Percentiles rank a stretch among this genome's conserved stretches.
These are phyloP conservation scores for Malbranchea cinnamomea DNA, from an alignment of 2,329 filamentous ascomycete genomes.

Conservation along the genomic window DNA sequence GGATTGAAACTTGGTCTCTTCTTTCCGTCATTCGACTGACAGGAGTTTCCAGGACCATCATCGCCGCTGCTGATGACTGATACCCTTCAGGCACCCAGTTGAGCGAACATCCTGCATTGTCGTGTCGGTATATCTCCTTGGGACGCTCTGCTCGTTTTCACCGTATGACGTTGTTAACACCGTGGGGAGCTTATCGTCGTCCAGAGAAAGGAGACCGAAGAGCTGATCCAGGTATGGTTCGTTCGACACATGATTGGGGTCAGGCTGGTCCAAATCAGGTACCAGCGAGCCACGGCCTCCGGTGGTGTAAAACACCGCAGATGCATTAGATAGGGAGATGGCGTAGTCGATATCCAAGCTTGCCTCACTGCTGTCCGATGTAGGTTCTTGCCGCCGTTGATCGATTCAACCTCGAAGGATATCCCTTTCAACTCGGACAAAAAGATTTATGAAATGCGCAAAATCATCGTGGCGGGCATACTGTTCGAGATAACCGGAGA, in stretches of 20 bases:
- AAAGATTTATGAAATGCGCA: conserved; percentile 39
- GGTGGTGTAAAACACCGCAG: conserved; percentile 43
- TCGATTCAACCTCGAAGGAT: conserved; percentile 41
- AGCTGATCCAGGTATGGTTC: conserved; percentile 54
- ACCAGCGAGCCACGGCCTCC: conserved; percentile 40
- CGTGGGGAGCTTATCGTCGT: conserved; percentile 41
- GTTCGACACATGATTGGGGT: conserved; percentile 34
- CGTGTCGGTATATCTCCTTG: conserved; percentile 42
- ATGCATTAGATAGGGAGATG: conserved; percentile 38
- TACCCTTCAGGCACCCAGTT: conserved; percentile 54
- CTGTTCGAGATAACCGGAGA: conserved; percentile 36
- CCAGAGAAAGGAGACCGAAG: conserved; percentile 41
- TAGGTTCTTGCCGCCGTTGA: conserved; percentile 41
- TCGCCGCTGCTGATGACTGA: conserved; percentile 52
- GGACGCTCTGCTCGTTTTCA: conserved; percentile 49
- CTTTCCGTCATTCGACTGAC: conserved; percentile 40
- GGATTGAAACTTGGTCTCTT: conserved; percentile 37
- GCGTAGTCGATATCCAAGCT: conserved; percentile 51
- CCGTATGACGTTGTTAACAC: conserved; percentile 57
- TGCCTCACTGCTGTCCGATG: conserved; percentile 40
- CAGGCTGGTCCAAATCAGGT: conserved; percentile 32
- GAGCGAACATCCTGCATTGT: conserved; percentile 48
- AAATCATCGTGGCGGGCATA: conserved; percentile 41
- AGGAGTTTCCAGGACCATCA: conserved; percentile 39
- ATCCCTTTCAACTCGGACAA: conserved; percentile 37